These are phyloP conservation scores for Ophiocordyceps robertsii DNA, from an alignment of 2,329 filamentous ascomycete genomes.

Conservation along the genomic window DNA sequence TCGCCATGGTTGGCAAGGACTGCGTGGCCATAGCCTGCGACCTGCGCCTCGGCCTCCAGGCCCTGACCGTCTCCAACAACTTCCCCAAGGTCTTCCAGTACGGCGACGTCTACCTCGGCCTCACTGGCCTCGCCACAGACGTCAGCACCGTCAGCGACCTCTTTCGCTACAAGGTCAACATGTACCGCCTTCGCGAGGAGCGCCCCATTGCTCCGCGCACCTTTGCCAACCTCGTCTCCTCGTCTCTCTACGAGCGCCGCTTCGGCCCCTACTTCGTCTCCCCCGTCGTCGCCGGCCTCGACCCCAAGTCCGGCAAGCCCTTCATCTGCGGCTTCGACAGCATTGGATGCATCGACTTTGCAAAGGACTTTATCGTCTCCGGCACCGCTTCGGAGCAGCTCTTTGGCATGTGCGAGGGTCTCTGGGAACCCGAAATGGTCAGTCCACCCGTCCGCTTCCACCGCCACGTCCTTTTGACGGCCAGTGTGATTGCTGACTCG, in stretches of 20 bases:
- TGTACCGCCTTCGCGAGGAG: slow-evolving; percentile 98
- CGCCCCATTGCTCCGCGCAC: slow-evolving; percentile 89
- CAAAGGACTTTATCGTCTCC: slow-evolving; percentile 97
- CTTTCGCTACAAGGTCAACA: slow-evolving; percentile 99
- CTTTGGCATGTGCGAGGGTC: slow-evolving; percentile 94
- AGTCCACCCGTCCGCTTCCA: slow-evolving; percentile 17
- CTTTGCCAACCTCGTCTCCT: slow-evolving; percentile 90
- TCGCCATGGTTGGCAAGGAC: slow-evolving; percentile 99
- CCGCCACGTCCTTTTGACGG: neutral
- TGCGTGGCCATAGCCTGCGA: slow-evolving; percentile 99
- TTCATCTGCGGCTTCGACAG: slow-evolving; percentile 99
- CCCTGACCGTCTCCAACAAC: slow-evolving; percentile 97
- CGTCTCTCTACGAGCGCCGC: slow-evolving; percentile 81
- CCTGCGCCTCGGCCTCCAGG: slow-evolving; percentile 90
- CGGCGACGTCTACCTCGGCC: slow-evolving; percentile 86
- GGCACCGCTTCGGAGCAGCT: slow-evolving; percentile 95
- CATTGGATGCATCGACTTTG: slow-evolving; percentile 98
- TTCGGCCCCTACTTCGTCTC: slow-evolving; percentile 96
- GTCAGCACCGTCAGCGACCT: slow-evolving; percentile 89
- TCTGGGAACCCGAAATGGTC: slow-evolving; percentile 97
- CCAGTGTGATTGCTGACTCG: neutral
- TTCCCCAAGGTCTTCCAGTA: slow-evolving; percentile 99
- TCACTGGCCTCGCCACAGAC: slow-evolving; percentile 93
- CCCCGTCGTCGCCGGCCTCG: slow-evolving; percentile 87
- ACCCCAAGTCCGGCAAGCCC: slow-evolving; percentile 83